Conservation (phyloP, 495 filamentous ascomycete species). For the Penicillium egyptiacum region DNA sequence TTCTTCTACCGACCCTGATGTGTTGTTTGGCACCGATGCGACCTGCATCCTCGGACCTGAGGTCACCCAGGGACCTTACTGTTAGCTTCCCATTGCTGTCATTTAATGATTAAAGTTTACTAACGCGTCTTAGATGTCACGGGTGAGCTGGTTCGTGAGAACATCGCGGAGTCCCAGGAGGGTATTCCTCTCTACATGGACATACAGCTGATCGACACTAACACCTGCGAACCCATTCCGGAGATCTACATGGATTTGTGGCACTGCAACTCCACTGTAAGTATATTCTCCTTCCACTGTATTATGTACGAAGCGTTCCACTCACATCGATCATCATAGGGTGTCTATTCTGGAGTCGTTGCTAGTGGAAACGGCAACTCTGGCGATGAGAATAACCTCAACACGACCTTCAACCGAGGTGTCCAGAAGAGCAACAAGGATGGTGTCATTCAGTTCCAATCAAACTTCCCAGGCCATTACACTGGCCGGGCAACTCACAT, state of each 20-base stretch:
- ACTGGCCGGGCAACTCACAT: slow-evolving; percentile 39
- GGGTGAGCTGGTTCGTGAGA: slow-evolving; percentile 54
- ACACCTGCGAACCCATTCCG: slow-evolving; percentile 55
- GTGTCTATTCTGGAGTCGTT: slow-evolving; percentile 58
- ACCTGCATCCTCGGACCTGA: slow-evolving; percentile 58
- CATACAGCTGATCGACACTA: slow-evolving; percentile 59
- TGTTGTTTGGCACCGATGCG: slow-evolving; percentile 53
- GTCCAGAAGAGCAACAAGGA: slow-evolving; percentile 50
- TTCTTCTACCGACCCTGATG: slow-evolving; percentile 45
- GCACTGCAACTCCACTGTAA: slow-evolving; percentile 51
- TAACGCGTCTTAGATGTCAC: slow-evolving; percentile 32
- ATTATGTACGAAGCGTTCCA: not conserved
- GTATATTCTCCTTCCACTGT: not conserved
- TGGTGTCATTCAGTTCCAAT: slow-evolving; percentile 51
- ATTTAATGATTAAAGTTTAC: not conserved
- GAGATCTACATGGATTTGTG: slow-evolving; percentile 61
- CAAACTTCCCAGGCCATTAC: slow-evolving; percentile 59
- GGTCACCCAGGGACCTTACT: slow-evolving; percentile 59
- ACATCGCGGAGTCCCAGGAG: slow-evolving; percentile 54
- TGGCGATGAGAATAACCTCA: slow-evolving; percentile 33
- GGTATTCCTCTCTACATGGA: slow-evolving; percentile 60
- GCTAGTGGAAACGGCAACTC: slow-evolving; percentile 53
- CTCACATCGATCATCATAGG: slow-evolving; percentile 21
- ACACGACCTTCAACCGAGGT: slow-evolving; percentile 53
- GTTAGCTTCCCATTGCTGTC: slow-evolving; percentile 23